Base-by-base conservation (phyloP, 805 yeast species). In the Nakazawaea laoshanensis region DNA sequence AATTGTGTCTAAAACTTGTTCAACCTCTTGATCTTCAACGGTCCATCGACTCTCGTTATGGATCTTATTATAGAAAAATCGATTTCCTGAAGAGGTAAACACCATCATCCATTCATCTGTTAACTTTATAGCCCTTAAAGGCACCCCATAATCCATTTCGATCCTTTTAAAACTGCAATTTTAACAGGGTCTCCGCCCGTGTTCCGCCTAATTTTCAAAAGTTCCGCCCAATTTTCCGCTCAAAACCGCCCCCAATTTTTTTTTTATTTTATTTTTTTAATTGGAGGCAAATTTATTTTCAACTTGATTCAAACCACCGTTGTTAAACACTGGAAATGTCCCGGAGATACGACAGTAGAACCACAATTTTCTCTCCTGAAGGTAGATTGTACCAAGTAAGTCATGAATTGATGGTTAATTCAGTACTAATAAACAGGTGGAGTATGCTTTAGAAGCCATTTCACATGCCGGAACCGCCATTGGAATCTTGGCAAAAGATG, bases 261-360 rank as follows among this genome's bases (percentile, higher is more conserved):
- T n/a, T n/a, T n/a, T n/a, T n/a, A n/a, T n/a, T n/a, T n/a, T n/a
- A n/a, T n/a, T n/a, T n/a, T n/a, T n/a, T n/a, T n/a, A n/a, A n/a
- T n/a, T n/a, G n/a, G n/a, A n/a, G n/a, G n/a, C n/a, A n/a, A n/a
- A n/a, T n/a, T n/a, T n/a, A n/a, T n/a, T n/a, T n/a, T n/a, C n/a
- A n/a, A n/a, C n/a, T 4, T 25, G 19, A 27, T 28, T 16, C 24
- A 12, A 5, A 5, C 12, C 19, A 19, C 8, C 13, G 13, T 15
- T 10, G 23, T 5, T 18, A 6, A 14, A 8, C n/a, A n/a, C n/a
- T n/a, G n/a, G 21, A 5, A 17, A 72, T 73, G 79, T 85, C 96
- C 47, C 82, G 97, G 81, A 79, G 99, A 74, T 92, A 92, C 86
- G 99, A 92, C 63, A 82, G 95, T 41, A 77, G 99, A 71, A 92